These are phyloP conservation scores for Prototheca cutis DNA, from an alignment of 163 green algal genomes.

Conservation along the genomic window DNA sequence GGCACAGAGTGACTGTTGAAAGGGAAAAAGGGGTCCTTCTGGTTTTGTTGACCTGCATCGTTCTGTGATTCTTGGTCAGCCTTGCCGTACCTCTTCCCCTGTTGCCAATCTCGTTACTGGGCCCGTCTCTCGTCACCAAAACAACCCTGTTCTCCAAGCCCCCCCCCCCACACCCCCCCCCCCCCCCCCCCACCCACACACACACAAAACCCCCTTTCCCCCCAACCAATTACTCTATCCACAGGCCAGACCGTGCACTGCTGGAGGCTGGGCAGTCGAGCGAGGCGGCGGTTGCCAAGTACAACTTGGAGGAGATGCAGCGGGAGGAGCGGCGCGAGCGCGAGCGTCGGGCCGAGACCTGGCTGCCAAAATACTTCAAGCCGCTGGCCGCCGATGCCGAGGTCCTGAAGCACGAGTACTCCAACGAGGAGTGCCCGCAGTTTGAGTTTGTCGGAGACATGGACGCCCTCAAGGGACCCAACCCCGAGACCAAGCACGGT, in stretches of 20 bases:
- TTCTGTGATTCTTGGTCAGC: too few species aligned
- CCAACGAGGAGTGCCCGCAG: slow-evolving; percentile 47
- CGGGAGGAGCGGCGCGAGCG: slow-evolving; percentile 59
- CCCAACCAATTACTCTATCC: too few species aligned
- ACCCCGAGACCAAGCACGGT: too few species aligned
- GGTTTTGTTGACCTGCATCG: slow-evolving; percentile 27
- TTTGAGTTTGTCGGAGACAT: slow-evolving; percentile 49
- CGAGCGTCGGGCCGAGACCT: slow-evolving; percentile 45
- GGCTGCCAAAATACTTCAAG: slow-evolving; percentile 78
- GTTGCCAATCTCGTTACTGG: too few species aligned
- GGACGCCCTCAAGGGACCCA: neutral
- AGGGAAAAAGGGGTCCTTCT: neutral
- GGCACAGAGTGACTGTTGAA: neutral
- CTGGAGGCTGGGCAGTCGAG: slow-evolving; percentile 59
- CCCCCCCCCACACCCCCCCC: too few species aligned
- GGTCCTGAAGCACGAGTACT: slow-evolving; percentile 47
- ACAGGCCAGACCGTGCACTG: slow-evolving; percentile 62
- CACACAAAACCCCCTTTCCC: too few species aligned
- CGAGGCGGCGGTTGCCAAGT: slow-evolving; percentile 57
- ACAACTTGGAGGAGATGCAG: slow-evolving; percentile 73
- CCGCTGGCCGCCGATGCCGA: slow-evolving; percentile 29
- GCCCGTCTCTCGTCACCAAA: too few species aligned
- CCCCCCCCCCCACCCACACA: too few species aligned
- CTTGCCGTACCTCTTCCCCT: too few species aligned
- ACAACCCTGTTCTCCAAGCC: too few species aligned